Evolutionary conservation across 352 stramenopile genomes (phyloP).

Genomic region (Aphanomyces invadans): DNA sequence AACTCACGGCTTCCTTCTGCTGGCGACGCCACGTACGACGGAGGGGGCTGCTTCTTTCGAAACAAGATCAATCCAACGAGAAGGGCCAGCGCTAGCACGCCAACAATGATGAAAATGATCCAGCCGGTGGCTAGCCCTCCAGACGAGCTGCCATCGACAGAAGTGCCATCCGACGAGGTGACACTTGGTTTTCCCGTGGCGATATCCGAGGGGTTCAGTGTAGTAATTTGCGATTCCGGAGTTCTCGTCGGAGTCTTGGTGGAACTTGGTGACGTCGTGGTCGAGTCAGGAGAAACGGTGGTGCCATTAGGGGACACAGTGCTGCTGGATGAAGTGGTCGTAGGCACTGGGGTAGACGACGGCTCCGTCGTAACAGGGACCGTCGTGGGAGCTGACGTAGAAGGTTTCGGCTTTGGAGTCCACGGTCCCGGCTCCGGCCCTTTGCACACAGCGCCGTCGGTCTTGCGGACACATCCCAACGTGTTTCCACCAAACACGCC

Average conservation of each 20-base stretch:
- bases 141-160: not conserved
- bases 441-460: not conserved
- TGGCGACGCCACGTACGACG: conserved; percentile 16
- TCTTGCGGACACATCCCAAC: conserved; percentile 14
- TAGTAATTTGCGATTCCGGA: conserved; percentile 4
- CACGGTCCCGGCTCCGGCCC: conserved; percentile 9
- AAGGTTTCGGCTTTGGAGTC: not conserved
- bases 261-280: not conserved
- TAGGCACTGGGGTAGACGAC: not conserved
- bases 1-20: not conserved
- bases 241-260: conserved; percentile 7
- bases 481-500: conserved; percentile 12
- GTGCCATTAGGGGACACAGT: not conserved
- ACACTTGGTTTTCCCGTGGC: not conserved
- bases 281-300: not conserved
- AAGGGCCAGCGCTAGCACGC: not conserved
- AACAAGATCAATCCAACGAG: conserved; percentile 12
- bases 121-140: not conserved
- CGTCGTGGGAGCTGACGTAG: not conserved
- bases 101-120: conserved; percentile 15
- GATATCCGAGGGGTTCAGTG: conserved; percentile 2
- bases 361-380: conserved; percentile 4
- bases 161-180: not conserved
- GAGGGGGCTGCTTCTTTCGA: conserved; percentile 10
- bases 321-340: not conserved